Evolutionary conservation across 2,329 filamentous ascomycete species (phyloP), one percentile per base, ranked within the genome.

Genomic region (Aureobasidium sp.): DNA sequence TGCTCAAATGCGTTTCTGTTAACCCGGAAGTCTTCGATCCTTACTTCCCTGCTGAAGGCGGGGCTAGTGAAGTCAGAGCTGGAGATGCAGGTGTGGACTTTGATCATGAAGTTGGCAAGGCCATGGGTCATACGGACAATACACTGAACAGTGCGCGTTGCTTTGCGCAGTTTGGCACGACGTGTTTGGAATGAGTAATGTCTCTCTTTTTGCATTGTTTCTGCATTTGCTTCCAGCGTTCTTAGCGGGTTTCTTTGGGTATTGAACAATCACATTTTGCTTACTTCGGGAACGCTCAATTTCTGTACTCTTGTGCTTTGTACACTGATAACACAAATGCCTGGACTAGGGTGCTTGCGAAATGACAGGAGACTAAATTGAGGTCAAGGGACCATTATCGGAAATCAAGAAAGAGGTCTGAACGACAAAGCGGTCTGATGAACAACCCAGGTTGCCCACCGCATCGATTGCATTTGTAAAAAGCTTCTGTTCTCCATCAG

Each of bases 21-120:
- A 71, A 74, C 53, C 74, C 73, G 10, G 72, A 75, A 52, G 57
- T 75, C 27, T 72, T 75, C 62, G 69, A 73, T 64, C 70, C 72
- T 60, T 74, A 76, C 63, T 65, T 68, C 36, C 72, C 74, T 8
- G 69, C 70, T 8, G 64, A 63, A 17, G 71, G 67, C 4, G 68
- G 68, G 12, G 63, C 66, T 29, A 71, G 69, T 37, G 67, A 71
- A 56, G 51, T 68, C n/a, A 64, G 65, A 9, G 68, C 68, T 63
- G 68, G 67, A 1, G 60, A 69, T 51, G 51, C 48, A 4, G 63
- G 50, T 32, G 47, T 55, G 20, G 63, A 59, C 6, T 34, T 63
- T 36, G 62, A 67, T 34, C 68, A 69, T 32, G 63, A 67, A 2
- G 51, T 71, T 39, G 73, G 73, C 53, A 62, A 63, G 27, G 63